These are phyloP conservation scores for Articulospora tetracladia DNA, from an alignment of 495 filamentous ascomycete species.

Conservation along the genomic window DNA sequence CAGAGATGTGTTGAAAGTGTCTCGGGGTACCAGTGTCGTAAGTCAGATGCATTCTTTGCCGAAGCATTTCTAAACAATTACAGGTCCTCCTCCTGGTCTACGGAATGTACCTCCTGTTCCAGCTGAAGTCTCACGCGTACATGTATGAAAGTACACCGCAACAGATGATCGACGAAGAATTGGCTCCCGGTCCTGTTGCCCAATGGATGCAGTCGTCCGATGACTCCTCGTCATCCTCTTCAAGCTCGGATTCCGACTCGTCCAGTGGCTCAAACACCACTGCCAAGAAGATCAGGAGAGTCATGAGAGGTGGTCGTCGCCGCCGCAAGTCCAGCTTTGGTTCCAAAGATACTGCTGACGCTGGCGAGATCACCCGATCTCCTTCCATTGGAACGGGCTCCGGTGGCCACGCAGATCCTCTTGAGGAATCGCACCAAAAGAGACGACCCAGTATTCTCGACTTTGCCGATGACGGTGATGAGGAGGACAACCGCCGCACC, in stretches of 20 bases:
- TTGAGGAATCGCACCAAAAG: slow-evolving; percentile 5
- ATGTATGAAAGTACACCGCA: slow-evolving; percentile 89
- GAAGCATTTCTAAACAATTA: slow-evolving; percentile 1
- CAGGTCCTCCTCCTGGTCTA: slow-evolving; percentile 76
- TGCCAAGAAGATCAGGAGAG: slow-evolving; percentile 60
- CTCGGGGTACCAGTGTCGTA: slow-evolving; percentile 86
- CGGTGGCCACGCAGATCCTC: slow-evolving; percentile 1
- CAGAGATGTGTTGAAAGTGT: slow-evolving; percentile 69
- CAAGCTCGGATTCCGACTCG: slow-evolving; percentile 60
- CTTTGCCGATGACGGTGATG: slow-evolving; percentile 23
- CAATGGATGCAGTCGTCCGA: slow-evolving; percentile 72
- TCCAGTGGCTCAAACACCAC: slow-evolving; percentile 62
- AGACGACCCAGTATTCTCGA: slow-evolving; percentile 22
- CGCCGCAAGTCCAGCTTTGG: slow-evolving; percentile 65
- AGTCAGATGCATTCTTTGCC: slow-evolving; percentile 21
- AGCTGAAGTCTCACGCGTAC: slow-evolving; percentile 87
- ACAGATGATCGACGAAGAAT: slow-evolving; percentile 83
- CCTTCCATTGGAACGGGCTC: slow-evolving; percentile 17
- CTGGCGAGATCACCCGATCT: slow-evolving; percentile 6
- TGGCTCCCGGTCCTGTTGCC: slow-evolving; percentile 77
- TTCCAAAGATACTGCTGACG: slow-evolving; percentile 50
- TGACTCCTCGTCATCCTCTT: slow-evolving; percentile 56
- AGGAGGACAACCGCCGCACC: slow-evolving; percentile 4
- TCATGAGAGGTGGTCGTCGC: slow-evolving; percentile 52
- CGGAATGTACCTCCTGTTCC: slow-evolving; percentile 80